Evolutionary conservation across 306 rosid genomes (phyloP), one percentile per base, ranked within the genome.

Genomic region (Acacia acuminata): DNA sequence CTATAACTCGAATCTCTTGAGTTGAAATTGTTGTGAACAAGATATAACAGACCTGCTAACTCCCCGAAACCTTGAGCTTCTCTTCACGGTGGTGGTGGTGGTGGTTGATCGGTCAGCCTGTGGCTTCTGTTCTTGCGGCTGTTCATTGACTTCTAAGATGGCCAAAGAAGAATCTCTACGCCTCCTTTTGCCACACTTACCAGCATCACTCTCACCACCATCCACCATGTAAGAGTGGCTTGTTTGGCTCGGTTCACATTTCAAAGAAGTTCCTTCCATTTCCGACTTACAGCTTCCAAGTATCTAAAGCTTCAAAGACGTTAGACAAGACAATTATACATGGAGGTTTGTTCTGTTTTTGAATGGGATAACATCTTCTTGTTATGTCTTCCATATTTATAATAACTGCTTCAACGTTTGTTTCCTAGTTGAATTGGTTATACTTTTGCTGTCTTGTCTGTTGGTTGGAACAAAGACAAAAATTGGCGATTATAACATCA

Each of bases 61-160:
- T 40, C 99, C 97, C 4, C 97, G 90, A 65, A 88, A 95, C 78
- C 83, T 93, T 6, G 99, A 96, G 47, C 98, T 96, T 84, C 98
- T 91, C 88, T 92, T 93, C 22, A 82, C 92, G 12, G 93, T 88
- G n/a, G 92, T 82, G 12, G 93, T 88, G n/a, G 92, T 82, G 40
- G 88, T 38, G 36, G 89, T 91, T 87, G 75, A 50, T 80, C 82
- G 94, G 81, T 88, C 85, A 42, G 76, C 69, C 45, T 65, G 30
- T 51, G 85, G 56, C 56, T 82, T 69, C 82, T 58, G 81, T 25
- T 70, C 75, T 70, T 70, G 75, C 22, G 75, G 27, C 16, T 71
- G 75, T 44, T 61, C 89, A 74, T 22, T 86, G 45, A 72, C 81
- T 44, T 76, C 84, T 75, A 84, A 20, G 64, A 78, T 48, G 5